Evolutionary conservation across 768 basidiomycete genomes (phyloP).

Genomic region (Suillus bovinus): DNA sequence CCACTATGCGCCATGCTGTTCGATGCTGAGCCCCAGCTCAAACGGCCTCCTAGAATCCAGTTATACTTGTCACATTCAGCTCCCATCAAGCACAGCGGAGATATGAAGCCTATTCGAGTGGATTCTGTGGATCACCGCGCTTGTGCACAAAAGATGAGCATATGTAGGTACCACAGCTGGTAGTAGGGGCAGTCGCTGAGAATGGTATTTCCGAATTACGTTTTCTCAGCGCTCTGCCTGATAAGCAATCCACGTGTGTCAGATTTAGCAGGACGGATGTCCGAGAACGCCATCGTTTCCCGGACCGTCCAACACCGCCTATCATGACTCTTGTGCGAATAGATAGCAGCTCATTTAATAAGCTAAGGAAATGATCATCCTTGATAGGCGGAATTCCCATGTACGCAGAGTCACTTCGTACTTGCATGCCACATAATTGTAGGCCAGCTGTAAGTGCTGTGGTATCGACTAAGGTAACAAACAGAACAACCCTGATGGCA

Average conservation of each 20-base stretch:
- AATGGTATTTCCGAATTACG: not conserved
- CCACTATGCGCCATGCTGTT: not conserved
- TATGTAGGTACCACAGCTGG: not conserved
- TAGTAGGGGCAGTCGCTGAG: not conserved
- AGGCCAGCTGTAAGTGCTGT: not conserved
- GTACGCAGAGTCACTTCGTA: not conserved
- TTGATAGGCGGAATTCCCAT: not conserved
- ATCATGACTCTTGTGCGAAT: not conserved
- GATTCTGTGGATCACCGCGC: slow-evolving; percentile 2
- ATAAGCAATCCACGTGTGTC: slow-evolving; percentile 2
- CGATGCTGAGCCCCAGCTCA: not conserved
- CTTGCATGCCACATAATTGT: not conserved
- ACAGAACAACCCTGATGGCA: not conserved
- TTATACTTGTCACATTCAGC: not conserved
- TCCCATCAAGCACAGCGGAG: not conserved
- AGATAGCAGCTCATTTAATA: not conserved
- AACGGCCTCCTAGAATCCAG: not conserved
- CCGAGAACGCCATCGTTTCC: slow-evolving; percentile 2
- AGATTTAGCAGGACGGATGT: not conserved
- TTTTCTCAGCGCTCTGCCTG: not conserved
- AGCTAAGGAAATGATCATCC: not conserved
- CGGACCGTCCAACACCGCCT: not conserved
- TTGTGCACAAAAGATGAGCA: not conserved
- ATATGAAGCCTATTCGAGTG: not conserved
- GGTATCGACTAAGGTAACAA: slow-evolving; percentile 2